A percentile compares a stretch with the other conserved stretches of the same genome.
These are phyloP conservation scores for Oldenlandia corymbosa DNA, from an alignment of 257 asterid genomes.

Conservation along the genomic window DNA sequence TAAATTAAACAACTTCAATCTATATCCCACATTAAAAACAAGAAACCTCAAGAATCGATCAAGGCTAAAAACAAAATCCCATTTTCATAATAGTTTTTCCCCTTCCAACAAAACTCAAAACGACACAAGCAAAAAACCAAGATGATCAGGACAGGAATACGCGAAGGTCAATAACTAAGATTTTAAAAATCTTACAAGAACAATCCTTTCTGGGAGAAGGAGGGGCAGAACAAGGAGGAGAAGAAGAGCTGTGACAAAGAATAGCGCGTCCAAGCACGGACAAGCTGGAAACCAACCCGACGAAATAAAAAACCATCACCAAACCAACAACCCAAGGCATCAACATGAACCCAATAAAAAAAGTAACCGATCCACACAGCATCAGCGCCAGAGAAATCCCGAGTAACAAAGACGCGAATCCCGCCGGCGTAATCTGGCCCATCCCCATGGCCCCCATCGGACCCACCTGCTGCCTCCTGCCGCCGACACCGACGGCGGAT, in stretches of 20 bases:
- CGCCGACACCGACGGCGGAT: not conserved
- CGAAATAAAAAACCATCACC: slow-evolving; percentile 58
- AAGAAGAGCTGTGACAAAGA: slow-evolving; percentile 25
- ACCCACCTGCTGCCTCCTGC: slow-evolving; percentile 5
- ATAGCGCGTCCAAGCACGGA: slow-evolving; percentile 74
- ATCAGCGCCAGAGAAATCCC: slow-evolving; percentile 70
- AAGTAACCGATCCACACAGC: slow-evolving; percentile 87
- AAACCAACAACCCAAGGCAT: slow-evolving; percentile 98
- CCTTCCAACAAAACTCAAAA: no score
- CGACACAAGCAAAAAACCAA: no score
- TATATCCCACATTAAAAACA: no score
- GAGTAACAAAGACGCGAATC: slow-evolving; percentile 65
- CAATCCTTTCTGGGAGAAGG: slow-evolving; percentile 44
- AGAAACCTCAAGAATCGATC: no score
- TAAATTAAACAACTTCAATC: no score
- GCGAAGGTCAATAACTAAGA: not conserved
- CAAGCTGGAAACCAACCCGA: slow-evolving; percentile 74
- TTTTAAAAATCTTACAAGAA: slow-evolving; percentile 38
- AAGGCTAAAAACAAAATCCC: no score
- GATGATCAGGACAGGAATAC: no score
- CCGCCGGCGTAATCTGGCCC: slow-evolving; percentile 67
- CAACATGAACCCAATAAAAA: slow-evolving; percentile 79
- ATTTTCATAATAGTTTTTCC: no score
- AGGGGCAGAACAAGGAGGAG: slow-evolving; percentile 21
- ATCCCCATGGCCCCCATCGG: no score